Percentiles rank a stretch among this genome's conserved stretches.
phyloP scores from a whole-genome alignment of 2,329 filamentous ascomycete genomes.

The Paecilomyces variotii region DNA sequence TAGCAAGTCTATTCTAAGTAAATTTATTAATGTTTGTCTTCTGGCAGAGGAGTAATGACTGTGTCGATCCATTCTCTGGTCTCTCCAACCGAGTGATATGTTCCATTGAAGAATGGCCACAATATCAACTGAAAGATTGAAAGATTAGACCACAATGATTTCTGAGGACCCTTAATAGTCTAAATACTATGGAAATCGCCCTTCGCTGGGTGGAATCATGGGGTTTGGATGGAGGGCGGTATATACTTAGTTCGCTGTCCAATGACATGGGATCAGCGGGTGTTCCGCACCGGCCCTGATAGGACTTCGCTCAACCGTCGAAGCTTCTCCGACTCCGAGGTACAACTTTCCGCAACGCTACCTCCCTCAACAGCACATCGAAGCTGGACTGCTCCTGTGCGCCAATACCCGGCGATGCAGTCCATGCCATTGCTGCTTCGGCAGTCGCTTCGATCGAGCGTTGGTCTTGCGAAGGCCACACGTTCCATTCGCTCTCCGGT shows the following conservation, averaged over 20 bases:
- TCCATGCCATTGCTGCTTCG: conserved; percentile 31
- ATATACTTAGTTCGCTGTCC: neutral
- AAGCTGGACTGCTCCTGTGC: conserved; percentile 10
- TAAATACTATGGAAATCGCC: too few relatives aligned
- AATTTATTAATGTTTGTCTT: too few relatives aligned
- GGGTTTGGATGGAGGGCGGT: too few relatives aligned
- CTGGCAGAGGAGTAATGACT: too few relatives aligned
- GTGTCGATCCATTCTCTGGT: too few relatives aligned
- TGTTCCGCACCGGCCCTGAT: neutral
- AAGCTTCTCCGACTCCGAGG: neutral
- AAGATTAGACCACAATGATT: too few relatives aligned
- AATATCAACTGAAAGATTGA: too few relatives aligned
- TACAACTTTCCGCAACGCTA: neutral
- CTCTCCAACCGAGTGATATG: too few relatives aligned
- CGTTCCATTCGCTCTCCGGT: conserved; percentile 14
- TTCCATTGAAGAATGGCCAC: too few relatives aligned
- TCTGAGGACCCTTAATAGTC: too few relatives aligned
- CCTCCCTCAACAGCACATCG: conserved; percentile 7
- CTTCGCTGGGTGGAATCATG: too few relatives aligned
- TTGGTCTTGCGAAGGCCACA: conserved; percentile 16
- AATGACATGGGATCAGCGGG: neutral
- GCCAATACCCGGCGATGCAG: conserved; percentile 28
- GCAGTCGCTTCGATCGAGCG: conserved; percentile 27
- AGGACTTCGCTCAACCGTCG: neutral
- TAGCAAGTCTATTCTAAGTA: too few relatives aligned